Conservation (phyloP, 306 rosid genomes). For the Trifolium fragiferum region DNA sequence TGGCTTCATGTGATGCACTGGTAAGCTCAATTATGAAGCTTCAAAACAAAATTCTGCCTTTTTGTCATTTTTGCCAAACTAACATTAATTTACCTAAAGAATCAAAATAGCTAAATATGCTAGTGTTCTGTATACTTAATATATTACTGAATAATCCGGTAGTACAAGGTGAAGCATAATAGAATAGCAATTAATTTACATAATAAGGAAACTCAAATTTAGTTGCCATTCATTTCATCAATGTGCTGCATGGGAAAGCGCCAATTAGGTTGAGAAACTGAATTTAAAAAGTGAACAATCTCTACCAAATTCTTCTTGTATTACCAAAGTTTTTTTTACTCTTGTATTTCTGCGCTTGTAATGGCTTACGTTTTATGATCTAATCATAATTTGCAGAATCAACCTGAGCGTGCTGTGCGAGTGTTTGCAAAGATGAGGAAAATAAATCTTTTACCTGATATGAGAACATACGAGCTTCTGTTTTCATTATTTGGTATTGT, state of each 20-base stretch:
- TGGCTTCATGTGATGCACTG: slow-evolving; percentile 66
- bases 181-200: neutral
- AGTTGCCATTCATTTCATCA: slow-evolving; percentile 37
- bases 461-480: slow-evolving; percentile 70
- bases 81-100: slow-evolving; percentile 28
- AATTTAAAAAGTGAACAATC: slow-evolving; percentile 29
- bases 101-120: slow-evolving; percentile 18
- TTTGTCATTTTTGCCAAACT: slow-evolving; percentile 38
- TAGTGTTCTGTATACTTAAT: slow-evolving; percentile 1
- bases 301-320: slow-evolving; percentile 18
- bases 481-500: slow-evolving; percentile 80
- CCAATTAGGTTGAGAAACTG: slow-evolving; percentile 28
- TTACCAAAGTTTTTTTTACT: slow-evolving; percentile 9
- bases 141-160: slow-evolving; percentile 19
- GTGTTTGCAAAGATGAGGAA: slow-evolving; percentile 78
- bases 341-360: slow-evolving; percentile 19
- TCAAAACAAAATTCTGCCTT: slow-evolving; percentile 17
- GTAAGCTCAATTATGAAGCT: slow-evolving; percentile 57
- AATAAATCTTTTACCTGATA: slow-evolving; percentile 63
- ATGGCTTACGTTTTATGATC: slow-evolving; percentile 33
- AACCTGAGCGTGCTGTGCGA: slow-evolving; percentile 76
- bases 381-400: slow-evolving; percentile 61
- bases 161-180: neutral
- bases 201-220: neutral
- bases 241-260: slow-evolving; percentile 34